A percentile compares a stretch with the other conserved stretches of the same genome.
These are phyloP conservation scores for Mucor plumbeus DNA, from an alignment of 371 early-diverging fungal species.

Conservation along the genomic window DNA sequence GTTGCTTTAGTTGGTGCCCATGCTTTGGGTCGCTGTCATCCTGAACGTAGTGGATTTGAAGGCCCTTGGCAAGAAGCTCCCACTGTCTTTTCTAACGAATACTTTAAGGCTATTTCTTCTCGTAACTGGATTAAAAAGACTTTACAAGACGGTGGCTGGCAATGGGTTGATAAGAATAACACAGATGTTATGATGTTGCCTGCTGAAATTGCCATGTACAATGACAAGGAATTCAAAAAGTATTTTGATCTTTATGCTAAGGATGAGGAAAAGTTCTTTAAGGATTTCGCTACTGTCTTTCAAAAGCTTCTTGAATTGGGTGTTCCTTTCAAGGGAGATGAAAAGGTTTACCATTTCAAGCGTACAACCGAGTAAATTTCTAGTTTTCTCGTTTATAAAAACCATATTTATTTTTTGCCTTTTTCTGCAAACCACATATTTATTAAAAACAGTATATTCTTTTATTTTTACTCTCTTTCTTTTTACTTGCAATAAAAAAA, in stretches of 20 bases:
- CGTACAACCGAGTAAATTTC: constrained; percentile 15
- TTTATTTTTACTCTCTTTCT: too few species aligned
- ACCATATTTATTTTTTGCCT: neutral
- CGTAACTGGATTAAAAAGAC: constrained; percentile 72
- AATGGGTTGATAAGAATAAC: constrained; percentile 82
- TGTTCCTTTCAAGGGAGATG: constrained; percentile 68
- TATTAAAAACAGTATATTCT: too few species aligned
- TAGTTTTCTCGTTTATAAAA: neutral
- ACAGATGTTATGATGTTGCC: constrained; percentile 58
- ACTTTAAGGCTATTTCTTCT: constrained; percentile 67
- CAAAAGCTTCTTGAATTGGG: constrained; percentile 89
- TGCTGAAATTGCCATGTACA: constrained; percentile 48
- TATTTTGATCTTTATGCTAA: constrained; percentile 86
- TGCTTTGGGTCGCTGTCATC: constrained; percentile 86
- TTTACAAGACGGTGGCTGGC: constrained; percentile 78
- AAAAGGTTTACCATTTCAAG: constrained; percentile 63
- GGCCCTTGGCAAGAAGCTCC: constrained; percentile 89
- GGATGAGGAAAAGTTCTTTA: constrained; percentile 78
- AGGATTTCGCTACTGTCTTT: constrained; percentile 86
- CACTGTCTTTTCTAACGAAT: constrained; percentile 86
- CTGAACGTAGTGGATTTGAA: constrained; percentile 80
- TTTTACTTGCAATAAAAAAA: too few species aligned
- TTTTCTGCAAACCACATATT: too few species aligned
- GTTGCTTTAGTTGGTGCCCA: constrained; percentile 88
- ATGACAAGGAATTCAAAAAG: constrained; percentile 75